Evolutionary conservation across 495 filamentous ascomycete species (phyloP).

Genomic region (Aspergillus asperescens): DNA sequence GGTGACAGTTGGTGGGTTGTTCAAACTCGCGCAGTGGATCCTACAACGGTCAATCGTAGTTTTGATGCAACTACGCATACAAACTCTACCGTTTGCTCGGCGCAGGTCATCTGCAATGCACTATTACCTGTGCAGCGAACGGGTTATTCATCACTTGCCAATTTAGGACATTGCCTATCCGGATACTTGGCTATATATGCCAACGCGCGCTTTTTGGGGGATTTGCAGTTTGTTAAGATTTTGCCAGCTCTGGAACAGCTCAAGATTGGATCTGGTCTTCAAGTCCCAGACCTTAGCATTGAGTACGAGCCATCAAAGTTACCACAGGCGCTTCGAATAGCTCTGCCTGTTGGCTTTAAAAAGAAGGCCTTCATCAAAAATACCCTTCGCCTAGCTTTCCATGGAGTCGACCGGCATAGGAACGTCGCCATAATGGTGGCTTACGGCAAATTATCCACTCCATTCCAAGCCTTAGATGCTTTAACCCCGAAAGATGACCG

Average conservation of each 20-base stretch:
- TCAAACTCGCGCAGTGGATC: constrained; percentile 40
- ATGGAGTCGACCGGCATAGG: constrained; percentile 34
- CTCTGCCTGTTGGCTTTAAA: constrained; percentile 24
- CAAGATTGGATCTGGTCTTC: constrained; percentile 27
- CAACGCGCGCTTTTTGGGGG: constrained; percentile 37
- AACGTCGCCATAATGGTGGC: constrained; percentile 37
- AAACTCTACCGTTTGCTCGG: constrained; percentile 13
- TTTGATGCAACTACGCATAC: constrained; percentile 8
- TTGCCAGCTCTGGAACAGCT: constrained; percentile 34
- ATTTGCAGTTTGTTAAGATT: constrained; percentile 27
- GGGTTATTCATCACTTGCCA: constrained; percentile 30
- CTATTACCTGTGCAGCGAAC: constrained; percentile 21
- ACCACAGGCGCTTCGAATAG: constrained; percentile 29
- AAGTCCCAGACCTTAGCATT: constrained; percentile 35
- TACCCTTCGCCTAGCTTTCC: constrained; percentile 37
- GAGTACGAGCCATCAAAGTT: constrained; percentile 31
- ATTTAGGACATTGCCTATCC: constrained; percentile 35
- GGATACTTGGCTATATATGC: constrained; percentile 39
- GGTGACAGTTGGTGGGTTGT: constrained; percentile 75
- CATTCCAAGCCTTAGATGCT: constrained; percentile 23
- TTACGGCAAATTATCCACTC: constrained; percentile 28
- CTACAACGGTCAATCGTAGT: constrained; percentile 7
- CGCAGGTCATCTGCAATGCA: constrained; percentile 28
- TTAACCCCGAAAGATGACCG: constrained; percentile 28
- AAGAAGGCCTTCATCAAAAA: constrained; percentile 30